Percentiles rank a stretch among this genome's conserved stretches.
Conservation (phyloP, 306 rosid species). For the Myrica gale region DNA sequence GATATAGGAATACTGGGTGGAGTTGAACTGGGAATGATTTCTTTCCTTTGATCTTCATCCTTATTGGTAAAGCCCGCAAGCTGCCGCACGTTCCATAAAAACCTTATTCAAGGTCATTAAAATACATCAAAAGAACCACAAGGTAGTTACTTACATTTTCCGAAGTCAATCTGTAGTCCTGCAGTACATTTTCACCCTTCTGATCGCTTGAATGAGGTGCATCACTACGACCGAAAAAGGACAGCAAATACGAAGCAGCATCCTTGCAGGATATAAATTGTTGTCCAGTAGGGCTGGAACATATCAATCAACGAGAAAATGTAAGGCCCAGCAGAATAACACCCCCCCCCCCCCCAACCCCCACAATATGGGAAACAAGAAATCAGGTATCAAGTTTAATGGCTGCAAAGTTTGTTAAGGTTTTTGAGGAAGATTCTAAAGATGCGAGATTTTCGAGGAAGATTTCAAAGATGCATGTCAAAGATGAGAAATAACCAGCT, state of each 20-base stretch:
- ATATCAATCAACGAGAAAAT: slow-evolving; percentile 23
- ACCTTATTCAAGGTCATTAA: slow-evolving; percentile 18
- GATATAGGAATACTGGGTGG: slow-evolving; percentile 29
- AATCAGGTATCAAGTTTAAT: neutral
- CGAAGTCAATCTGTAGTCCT: slow-evolving; percentile 29
- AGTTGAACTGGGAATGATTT: slow-evolving; percentile 32
- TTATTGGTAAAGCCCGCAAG: slow-evolving; percentile 40
- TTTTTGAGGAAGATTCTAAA: neutral
- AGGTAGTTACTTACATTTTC: slow-evolving; percentile 45
- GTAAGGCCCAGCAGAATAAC: slow-evolving; percentile 9
- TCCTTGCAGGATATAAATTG: slow-evolving; percentile 79
- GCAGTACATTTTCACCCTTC: slow-evolving; percentile 38
- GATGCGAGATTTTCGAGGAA: neutral
- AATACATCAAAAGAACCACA: slow-evolving; percentile 10
- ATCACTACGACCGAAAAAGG: slow-evolving; percentile 36
- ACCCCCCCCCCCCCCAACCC: too few species aligned
- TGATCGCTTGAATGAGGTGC: slow-evolving; percentile 28
- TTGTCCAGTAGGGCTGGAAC: slow-evolving; percentile 74
- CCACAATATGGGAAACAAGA: neutral
- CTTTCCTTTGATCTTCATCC: slow-evolving; percentile 43
- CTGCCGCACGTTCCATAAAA: slow-evolving; percentile 48
- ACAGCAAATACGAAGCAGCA: slow-evolving; percentile 59
- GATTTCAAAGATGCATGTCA: neutral
- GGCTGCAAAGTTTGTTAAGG: neutral
- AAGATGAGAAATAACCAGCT: neutral